A percentile compares a stretch with the other conserved stretches of the same genome.
phyloP scores from a whole-genome alignment of 345 rosid species.

The Eutrema yunnanense region DNA sequence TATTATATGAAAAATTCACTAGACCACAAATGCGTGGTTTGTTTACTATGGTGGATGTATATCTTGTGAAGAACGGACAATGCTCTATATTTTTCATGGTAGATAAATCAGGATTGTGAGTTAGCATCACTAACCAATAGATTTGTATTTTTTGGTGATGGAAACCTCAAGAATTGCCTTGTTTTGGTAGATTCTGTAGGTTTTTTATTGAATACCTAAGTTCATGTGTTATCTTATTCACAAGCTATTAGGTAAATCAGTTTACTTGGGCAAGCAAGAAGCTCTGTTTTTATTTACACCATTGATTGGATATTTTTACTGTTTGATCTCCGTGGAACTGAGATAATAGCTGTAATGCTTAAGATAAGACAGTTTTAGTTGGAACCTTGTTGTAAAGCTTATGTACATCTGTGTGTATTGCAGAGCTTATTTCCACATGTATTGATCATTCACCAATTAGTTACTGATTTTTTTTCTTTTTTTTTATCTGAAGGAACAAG shows the following conservation, averaged over 20 bases:
- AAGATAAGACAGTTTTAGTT: not conserved
- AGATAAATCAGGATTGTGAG: not conserved
- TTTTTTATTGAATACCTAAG: not conserved
- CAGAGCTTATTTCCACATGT: conserved; percentile 2
- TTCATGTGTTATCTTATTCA: not conserved
- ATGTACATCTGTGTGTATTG: not conserved
- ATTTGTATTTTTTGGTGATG: not conserved
- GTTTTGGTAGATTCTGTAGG: conserved; percentile 8
- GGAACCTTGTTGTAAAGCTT: not conserved
- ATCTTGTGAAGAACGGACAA: not conserved
- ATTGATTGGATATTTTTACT: not conserved
- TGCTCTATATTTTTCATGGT: not conserved
- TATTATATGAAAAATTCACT: not conserved
- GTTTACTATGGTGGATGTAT: not conserved
- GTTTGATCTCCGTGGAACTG: not conserved
- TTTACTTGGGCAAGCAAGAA: not conserved
- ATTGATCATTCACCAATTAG: conserved; percentile 14
- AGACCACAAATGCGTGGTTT: not conserved
- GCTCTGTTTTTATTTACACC: not conserved
- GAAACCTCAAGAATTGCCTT: not conserved
- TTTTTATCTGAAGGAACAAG: conserved; percentile 52
- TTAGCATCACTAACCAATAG: conserved; percentile 3
- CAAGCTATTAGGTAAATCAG: not conserved
- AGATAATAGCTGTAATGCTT: not conserved
- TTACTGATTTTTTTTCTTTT: conserved; percentile 1